phyloP scores from a whole-genome alignment of 805 yeast species.

The Tetrapisispora phaffii region DNA sequence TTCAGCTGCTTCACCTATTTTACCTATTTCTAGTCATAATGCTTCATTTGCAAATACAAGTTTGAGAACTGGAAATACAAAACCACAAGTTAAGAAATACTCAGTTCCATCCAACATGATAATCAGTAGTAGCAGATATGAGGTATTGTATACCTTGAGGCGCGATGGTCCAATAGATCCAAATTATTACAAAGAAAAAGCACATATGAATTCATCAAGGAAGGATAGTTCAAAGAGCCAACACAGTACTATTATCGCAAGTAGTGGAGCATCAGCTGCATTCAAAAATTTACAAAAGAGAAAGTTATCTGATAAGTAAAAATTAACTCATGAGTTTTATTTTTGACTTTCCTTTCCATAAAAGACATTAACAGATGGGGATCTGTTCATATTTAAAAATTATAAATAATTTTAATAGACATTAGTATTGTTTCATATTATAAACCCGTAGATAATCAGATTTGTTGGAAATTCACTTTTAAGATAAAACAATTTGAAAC shows the following conservation, averaged over 20 bases:
- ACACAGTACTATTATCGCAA: slow-evolving; percentile 15
- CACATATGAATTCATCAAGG: not conserved
- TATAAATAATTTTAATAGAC: not conserved
- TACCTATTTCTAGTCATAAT: not conserved
- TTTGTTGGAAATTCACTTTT: not conserved
- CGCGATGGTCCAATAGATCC: slow-evolving; percentile 4
- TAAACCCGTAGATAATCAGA: not conserved
- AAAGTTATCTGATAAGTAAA: not conserved
- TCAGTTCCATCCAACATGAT: slow-evolving; percentile 24
- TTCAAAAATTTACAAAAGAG: slow-evolving; percentile 20
- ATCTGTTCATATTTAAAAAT: too few species aligned
- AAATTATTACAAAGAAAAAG: slow-evolving; percentile 3
- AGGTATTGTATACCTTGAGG: slow-evolving; percentile 16
- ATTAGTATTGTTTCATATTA: not conserved
- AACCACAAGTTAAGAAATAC: slow-evolving; percentile 10
- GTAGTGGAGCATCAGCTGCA: slow-evolving; percentile 30
- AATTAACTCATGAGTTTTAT: not conserved
- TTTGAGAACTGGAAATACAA: not conserved
- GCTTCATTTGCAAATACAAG: not conserved
- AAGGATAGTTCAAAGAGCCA: not conserved
- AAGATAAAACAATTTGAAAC: too few species aligned
- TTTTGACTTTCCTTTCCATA: not conserved
- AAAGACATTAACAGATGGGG: too few species aligned
- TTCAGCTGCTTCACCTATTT: not conserved
- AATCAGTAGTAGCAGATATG: slow-evolving; percentile 28